A percentile compares a stretch with the other conserved stretches of the same genome.
Evolutionary conservation across 352 stramenopile genomes (phyloP).

Genomic region (Pythium monospermum): DNA sequence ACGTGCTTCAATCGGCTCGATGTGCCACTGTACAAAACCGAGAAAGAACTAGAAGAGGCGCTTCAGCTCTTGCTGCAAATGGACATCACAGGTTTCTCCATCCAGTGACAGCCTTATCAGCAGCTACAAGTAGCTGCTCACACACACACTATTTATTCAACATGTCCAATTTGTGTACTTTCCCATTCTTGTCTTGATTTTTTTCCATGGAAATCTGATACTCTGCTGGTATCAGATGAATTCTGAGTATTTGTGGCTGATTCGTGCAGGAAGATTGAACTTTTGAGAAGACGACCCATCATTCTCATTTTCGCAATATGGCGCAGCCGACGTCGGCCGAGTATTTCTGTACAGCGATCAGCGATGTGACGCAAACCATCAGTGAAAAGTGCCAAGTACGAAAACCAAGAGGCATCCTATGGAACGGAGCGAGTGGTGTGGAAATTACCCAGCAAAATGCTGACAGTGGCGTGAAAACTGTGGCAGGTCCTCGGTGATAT

Average conservation of each 20-base stretch:
- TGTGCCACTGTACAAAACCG: constrained; percentile 72
- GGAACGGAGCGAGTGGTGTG: too few species aligned
- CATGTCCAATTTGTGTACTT: not conserved
- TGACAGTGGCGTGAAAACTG: too few species aligned
- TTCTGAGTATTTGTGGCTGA: not conserved
- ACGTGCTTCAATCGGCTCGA: constrained; percentile 86
- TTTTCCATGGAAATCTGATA: too few species aligned
- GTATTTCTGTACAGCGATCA: constrained; percentile 48
- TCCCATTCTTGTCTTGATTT: too few species aligned
- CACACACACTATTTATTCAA: too few species aligned
- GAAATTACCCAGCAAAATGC: too few species aligned
- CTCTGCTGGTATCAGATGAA: not conserved
- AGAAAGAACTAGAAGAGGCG: constrained; percentile 15
- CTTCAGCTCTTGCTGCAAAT: constrained; percentile 17
- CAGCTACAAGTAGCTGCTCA: too few species aligned
- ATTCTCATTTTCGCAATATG: constrained; percentile 4
- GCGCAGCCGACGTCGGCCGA: constrained; percentile 15
- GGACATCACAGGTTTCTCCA: constrained; percentile 23
- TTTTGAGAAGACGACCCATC: not conserved
- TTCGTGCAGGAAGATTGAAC: not conserved
- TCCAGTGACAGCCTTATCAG: constrained; percentile 13
- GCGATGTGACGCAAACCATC: constrained; percentile 62
- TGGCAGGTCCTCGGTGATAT: constrained; percentile 57
- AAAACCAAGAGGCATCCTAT: too few species aligned
- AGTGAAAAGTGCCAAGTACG: constrained; percentile 64